A percentile compares a stretch with the other conserved stretches of the same genome.
phyloP scores from a whole-genome alignment of 169 alveolate species.

The Eimeria falciformis region DNA sequence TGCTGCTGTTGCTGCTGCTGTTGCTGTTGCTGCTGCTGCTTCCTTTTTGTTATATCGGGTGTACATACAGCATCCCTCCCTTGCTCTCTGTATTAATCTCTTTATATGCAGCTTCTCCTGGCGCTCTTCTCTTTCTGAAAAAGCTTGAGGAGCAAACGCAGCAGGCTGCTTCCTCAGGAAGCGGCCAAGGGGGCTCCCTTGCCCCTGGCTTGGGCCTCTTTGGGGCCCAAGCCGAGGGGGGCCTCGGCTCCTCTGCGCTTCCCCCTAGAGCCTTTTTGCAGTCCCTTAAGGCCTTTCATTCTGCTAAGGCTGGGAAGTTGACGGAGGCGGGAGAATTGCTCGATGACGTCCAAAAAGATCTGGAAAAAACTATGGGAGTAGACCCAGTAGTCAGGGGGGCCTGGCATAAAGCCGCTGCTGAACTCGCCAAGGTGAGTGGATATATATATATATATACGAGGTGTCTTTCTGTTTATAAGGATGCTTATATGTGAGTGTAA shows the following conservation, averaged over 20 bases:
- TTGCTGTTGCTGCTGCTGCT: background rate
- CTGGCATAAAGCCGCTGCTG: background rate
- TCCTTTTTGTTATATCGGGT: background rate
- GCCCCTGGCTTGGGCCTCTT: too few species aligned
- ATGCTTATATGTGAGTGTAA: too few species aligned
- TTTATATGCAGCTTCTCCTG: background rate
- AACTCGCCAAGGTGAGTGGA: background rate
- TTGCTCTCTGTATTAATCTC: background rate
- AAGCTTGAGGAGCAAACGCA: background rate
- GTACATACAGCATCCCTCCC: too few species aligned
- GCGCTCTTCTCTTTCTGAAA: background rate
- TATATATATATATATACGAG: background rate
- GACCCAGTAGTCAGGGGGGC: background rate
- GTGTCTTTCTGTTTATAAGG: background rate
- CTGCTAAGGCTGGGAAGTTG: background rate
- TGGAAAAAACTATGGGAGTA: background rate
- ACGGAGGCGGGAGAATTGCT: background rate
- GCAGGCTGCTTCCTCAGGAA: background rate
- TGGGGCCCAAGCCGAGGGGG: too few species aligned
- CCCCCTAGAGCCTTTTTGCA: background rate
- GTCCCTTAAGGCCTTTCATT: background rate
- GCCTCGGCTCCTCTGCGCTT: background rate
- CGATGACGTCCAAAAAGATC: background rate
- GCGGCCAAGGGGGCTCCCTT: too few species aligned
- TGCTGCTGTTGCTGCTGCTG: constrained; percentile 20